phyloP scores from a whole-genome alignment of 1,139 yeast genomes.

The Pichia sp. region DNA sequence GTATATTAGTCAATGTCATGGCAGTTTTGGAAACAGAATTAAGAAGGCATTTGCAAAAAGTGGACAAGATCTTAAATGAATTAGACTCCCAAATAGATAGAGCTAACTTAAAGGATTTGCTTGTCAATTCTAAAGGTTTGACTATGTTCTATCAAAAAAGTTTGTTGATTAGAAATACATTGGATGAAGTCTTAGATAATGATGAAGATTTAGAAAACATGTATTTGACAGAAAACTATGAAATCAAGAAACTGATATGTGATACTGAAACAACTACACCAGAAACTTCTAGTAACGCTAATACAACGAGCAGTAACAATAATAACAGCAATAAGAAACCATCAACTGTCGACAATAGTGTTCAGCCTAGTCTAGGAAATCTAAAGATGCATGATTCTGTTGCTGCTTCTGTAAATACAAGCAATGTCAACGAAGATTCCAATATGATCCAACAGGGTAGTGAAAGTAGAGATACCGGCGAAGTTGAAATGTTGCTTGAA shows the following conservation, averaged over 20 bases:
- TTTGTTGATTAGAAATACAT: constrained; percentile 61
- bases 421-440: not conserved
- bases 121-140: constrained; percentile 65
- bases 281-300: not conserved
- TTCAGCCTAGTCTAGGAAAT: not conserved
- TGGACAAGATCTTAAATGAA: constrained; percentile 57
- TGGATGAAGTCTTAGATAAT: constrained; percentile 75
- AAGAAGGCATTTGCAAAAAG: constrained; percentile 40
- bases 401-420: not conserved
- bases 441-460: constrained; percentile 13
- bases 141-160: constrained; percentile 68
- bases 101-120: constrained; percentile 60
- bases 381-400: not conserved
- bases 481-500: constrained; percentile 87
- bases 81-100: constrained; percentile 71
- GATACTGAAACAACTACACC: constrained; percentile 5
- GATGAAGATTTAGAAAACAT: constrained; percentile 89
- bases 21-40: constrained; percentile 55
- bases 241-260: constrained; percentile 9
- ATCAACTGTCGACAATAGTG: no score
- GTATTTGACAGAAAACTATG: constrained; percentile 58
- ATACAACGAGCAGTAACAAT: not conserved
- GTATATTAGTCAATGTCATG: constrained; percentile 55
- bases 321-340: constrained; percentile 13
- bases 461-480: constrained; percentile 47